Percentiles rank a stretch among this genome's conserved stretches.
Evolutionary conservation across 306 rosid genomes (phyloP).

Genomic region (Pyrus pyrifolia): DNA sequence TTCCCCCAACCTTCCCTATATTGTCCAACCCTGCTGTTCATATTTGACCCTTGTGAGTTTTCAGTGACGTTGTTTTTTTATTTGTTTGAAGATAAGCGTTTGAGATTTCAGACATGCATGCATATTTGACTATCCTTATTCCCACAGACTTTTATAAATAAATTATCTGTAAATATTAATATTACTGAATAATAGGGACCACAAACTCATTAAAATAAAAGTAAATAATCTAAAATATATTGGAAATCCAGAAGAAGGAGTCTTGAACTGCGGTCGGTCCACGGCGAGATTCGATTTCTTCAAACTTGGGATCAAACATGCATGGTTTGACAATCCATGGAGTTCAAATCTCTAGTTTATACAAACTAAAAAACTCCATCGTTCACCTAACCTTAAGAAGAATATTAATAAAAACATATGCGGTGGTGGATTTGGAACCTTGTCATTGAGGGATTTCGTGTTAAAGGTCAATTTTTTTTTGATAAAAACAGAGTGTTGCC

Average conservation of each 20-base stretch:
- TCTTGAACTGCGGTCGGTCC: not conserved
- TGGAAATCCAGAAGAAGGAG: not conserved
- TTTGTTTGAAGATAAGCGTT: not conserved
- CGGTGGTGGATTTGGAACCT: no score
- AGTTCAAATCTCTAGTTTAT: not conserved
- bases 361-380: not conserved
- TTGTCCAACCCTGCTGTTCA: not conserved
- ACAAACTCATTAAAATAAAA: not conserved
- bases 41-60: not conserved
- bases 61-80: not conserved
- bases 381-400: not conserved
- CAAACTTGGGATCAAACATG: not conserved
- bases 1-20: no score
- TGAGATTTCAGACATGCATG: not conserved
- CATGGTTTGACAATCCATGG: not conserved
- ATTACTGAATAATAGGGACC: not conserved
- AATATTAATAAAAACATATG: no score
- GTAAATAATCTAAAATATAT: not conserved
- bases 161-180: not conserved
- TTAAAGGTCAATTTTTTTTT: accelerated
- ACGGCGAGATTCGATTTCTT: not conserved
- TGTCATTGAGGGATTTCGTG: no score
- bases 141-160: no score
- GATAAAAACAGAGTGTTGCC: no score
- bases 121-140: no score